phyloP scores from a whole-genome alignment of 441 rosid genomes.

The Croton setiger region DNA sequence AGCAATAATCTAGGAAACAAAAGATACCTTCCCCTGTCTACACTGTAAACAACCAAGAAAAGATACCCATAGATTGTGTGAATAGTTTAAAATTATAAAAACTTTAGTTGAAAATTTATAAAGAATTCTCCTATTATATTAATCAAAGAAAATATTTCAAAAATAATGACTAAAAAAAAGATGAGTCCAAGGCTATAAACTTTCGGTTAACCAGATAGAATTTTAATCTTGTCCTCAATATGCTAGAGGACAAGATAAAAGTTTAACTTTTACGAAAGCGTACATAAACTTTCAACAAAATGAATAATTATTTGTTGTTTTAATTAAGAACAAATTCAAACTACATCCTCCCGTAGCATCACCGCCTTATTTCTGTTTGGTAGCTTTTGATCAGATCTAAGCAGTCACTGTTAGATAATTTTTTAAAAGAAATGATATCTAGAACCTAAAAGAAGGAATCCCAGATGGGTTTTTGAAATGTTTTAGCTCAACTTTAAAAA shows the following conservation, averaged over 20 bases:
- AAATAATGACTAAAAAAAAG: slow-evolving; percentile 15
- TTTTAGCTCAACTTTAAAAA: slow-evolving; percentile 9
- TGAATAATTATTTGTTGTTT: slow-evolving; percentile 18
- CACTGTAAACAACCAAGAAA: slow-evolving; percentile 9
- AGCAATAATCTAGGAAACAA: neutral
- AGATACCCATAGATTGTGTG: neutral
- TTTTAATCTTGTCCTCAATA: slow-evolving; percentile 30
- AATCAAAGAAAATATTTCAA: slow-evolving; percentile 10
- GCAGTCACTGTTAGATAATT: slow-evolving; percentile 16
- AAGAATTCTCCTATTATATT: slow-evolving; percentile 9
- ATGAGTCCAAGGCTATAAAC: slow-evolving; percentile 21
- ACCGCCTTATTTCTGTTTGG: slow-evolving; percentile 20
- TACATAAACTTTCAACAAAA: slow-evolving; percentile 30
- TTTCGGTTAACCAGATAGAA: slow-evolving; percentile 34
- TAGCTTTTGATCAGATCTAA: slow-evolving; percentile 36
- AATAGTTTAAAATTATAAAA: neutral
- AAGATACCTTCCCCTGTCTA: slow-evolving; percentile 4
- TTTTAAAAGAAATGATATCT: neutral
- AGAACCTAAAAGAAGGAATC: slow-evolving; percentile 12
- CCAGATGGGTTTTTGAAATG: slow-evolving; percentile 21
- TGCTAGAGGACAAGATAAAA: slow-evolving; percentile 41
- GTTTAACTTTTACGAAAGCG: slow-evolving; percentile 42
- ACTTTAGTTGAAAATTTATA: too few relatives aligned
- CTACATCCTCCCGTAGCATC: neutral
- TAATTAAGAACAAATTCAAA: slow-evolving; percentile 7